phyloP scores from a whole-genome alignment of 805 yeast genomes.

The Myxozyma monticola region DNA sequence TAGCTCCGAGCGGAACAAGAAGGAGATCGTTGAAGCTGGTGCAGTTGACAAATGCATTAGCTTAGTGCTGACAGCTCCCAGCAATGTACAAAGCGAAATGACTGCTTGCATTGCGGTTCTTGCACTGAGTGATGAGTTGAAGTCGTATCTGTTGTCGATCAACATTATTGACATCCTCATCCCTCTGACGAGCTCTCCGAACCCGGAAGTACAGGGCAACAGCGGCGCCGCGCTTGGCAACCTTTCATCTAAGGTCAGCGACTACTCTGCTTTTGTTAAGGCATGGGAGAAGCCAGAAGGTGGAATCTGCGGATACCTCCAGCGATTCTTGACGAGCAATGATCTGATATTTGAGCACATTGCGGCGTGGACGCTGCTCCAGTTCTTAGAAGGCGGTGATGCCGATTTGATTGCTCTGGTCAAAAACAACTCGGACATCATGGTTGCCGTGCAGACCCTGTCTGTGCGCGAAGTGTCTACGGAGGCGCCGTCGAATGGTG shows the following conservation, averaged over 20 bases:
- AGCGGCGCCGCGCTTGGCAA: conserved; percentile 98
- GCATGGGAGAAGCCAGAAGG: conserved; percentile 79
- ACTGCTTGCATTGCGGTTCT: conserved; percentile 96
- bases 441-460: conserved; percentile 38
- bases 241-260: conserved; percentile 83
- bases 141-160: conserved; percentile 75
- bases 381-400: conserved; percentile 84
- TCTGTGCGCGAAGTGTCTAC: conserved; percentile 36
- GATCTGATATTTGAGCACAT: conserved; percentile 97
- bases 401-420: conserved; percentile 47
- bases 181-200: conserved; percentile 83
- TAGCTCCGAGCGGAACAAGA: conserved; percentile 85
- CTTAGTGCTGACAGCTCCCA: conserved; percentile 80
- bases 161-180: conserved; percentile 85
- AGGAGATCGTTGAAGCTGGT: conserved; percentile 89
- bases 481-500: conserved; percentile 18
- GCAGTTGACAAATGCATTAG: conserved; percentile 92
- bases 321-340: conserved; percentile 73
- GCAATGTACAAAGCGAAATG: conserved; percentile 91
- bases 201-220: conserved; percentile 96
- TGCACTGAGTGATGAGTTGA: conserved; percentile 93
- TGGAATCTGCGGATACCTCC: conserved; percentile 82
- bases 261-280: conserved; percentile 73
- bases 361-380: conserved; percentile 95
- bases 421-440: conserved; percentile 38